Evolutionary conservation across 2,329 filamentous ascomycete species (phyloP), one percentile per base, ranked within the genome.

Genomic region (Fusarium nanum): DNA sequence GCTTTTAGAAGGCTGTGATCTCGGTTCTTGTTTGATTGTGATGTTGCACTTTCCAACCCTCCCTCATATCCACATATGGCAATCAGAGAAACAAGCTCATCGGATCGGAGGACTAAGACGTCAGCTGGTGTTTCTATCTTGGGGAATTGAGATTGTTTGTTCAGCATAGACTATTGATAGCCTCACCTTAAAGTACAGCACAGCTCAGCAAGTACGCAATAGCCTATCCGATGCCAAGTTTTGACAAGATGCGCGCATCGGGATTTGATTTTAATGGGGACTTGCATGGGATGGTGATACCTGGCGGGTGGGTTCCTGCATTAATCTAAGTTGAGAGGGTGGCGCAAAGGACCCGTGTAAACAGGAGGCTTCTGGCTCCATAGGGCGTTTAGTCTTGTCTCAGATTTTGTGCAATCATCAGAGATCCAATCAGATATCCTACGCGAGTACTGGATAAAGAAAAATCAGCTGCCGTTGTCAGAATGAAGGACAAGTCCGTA

Each of bases 221-320:
- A 66, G 60, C 32, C 32, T 46, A 48, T 50, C 62, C 40, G 55
- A 69, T 69, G 64, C 68, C 60, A 71, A 69, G 68, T 71, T 62
- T 68, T 25, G 47, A 50, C 42, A 55, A 55, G 61, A 56, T 41
- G 44, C 57, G 44, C 57, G 62, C 48, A 62, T 57, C 34, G 56
- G 64, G 53, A 37, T 37, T 37, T 37, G 34, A 7, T 37, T 37
- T 37, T 37, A 37, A 37, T n/a, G 34, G 37, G 30, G 52, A 42
- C 41, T 44, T n/a, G 2, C 34, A 11, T 40, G 13, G 14, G 45
- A 59, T 46, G 41, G 37, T 40, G 34, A 52, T 60, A 32, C 32
- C 28, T 42, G 13, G 32, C 32, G n/a, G 42, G 67, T 71, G 63
- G 71, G 73, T 76, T 76, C 74, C 74, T 76, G 73, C 74, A 76